phyloP scores from a whole-genome alignment of 2,329 filamentous ascomycete genomes.

The Whalleya microplaca region DNA sequence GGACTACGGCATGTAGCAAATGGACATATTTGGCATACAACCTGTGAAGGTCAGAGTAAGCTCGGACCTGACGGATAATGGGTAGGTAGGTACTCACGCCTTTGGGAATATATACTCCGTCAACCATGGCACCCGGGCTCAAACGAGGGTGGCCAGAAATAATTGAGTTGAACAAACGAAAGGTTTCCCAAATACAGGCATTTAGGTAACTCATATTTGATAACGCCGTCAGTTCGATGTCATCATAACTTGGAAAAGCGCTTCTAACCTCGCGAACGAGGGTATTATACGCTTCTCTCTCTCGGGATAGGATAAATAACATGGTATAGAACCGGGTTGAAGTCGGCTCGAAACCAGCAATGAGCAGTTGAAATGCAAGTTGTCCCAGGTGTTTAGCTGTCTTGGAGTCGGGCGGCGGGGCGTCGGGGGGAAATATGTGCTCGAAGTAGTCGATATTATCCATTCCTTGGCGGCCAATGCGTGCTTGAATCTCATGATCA shows the following conservation, averaged over 20 bases:
- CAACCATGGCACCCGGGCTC: conserved; percentile 29
- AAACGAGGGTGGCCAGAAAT: conserved; percentile 23
- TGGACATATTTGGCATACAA: conserved; percentile 3
- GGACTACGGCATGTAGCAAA: conserved; percentile 6
- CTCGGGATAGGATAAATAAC: conserved; percentile 19
- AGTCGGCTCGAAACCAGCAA: conserved; percentile 25
- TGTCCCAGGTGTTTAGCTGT: conserved; percentile 23
- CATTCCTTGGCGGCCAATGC: conserved; percentile 23
- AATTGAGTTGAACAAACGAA: conserved; percentile 22
- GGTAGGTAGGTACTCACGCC: conserved; percentile 11
- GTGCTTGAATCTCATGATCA: conserved; percentile 17
- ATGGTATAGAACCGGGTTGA: conserved; percentile 4
- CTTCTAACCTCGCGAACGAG: conserved; percentile 15
- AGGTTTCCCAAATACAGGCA: conserved; percentile 21
- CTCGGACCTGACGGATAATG: no score
- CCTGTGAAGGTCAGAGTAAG: no score
- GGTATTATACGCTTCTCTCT: neutral
- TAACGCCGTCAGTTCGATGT: conserved; percentile 21
- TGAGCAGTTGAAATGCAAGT: conserved; percentile 22
- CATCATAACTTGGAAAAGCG: conserved; percentile 15
- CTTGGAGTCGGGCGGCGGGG: conserved; percentile 6
- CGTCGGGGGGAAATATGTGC: conserved; percentile 15
- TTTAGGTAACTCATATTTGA: conserved; percentile 19
- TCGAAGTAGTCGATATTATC: conserved; percentile 29
- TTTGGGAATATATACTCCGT: conserved; percentile 26